Conservation (phyloP, 2,329 filamentous ascomycete species). For the Clonostachys byssicola region DNA sequence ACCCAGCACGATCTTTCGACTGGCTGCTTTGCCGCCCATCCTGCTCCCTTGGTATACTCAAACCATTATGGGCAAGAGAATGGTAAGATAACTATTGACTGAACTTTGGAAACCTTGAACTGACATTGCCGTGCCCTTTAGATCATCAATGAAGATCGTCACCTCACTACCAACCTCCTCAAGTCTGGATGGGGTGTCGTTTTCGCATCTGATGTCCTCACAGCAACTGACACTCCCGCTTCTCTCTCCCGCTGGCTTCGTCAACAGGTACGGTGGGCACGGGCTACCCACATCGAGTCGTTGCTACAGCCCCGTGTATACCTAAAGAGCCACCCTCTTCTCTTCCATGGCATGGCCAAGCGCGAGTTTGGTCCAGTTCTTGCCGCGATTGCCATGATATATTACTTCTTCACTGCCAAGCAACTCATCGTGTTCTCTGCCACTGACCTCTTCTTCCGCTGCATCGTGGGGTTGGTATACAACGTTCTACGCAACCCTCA, state of each 20-base stretch:
- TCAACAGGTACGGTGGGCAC: constrained; percentile 15
- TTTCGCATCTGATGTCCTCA: constrained; percentile 16
- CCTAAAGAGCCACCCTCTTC: constrained; percentile 12
- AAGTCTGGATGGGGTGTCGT: constrained; percentile 16
- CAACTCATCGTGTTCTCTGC: constrained; percentile 9
- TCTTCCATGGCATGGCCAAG: constrained; percentile 14
- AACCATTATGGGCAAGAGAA: constrained; percentile 13
- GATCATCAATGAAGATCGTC: constrained; percentile 17
- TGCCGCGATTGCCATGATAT: constrained; percentile 9
- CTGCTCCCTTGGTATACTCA: constrained; percentile 15
- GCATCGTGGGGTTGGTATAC: constrained; percentile 7
- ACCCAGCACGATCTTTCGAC: constrained; percentile 13
- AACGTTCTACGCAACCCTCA: constrained; percentile 14
- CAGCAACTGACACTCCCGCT: constrained; percentile 13
- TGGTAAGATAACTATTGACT: constrained; percentile 5
- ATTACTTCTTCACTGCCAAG: constrained; percentile 11
- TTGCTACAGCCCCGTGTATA: constrained; percentile 14
- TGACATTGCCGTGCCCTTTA: not conserved
- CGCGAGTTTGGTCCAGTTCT: constrained; percentile 12
- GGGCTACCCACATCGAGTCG: constrained; percentile 15
- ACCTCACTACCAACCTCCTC: constrained; percentile 16
- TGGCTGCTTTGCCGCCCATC: constrained; percentile 12
- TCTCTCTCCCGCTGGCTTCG: constrained; percentile 14
- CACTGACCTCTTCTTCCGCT: constrained; percentile 8
- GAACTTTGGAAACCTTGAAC: not conserved